Evolutionary conservation across 2,329 filamentous ascomycete genomes (phyloP).

Genomic region (Xylaria sp.): DNA sequence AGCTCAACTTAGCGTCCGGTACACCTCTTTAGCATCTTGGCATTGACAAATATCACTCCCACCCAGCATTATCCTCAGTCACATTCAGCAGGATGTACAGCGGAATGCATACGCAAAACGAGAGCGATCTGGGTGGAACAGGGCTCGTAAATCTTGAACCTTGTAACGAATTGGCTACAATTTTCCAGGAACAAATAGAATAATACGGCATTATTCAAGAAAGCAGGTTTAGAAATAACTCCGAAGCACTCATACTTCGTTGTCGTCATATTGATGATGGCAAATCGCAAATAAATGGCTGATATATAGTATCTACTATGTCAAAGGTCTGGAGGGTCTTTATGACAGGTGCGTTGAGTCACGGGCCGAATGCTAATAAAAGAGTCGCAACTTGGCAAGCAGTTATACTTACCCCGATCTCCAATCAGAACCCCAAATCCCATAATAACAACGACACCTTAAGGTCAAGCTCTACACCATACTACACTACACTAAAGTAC

Average conservation of each 20-base stretch:
- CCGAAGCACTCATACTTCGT: neutral
- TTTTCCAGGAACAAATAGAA: neutral
- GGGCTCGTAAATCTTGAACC: slow-evolving; percentile 1
- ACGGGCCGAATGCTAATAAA: slow-evolving; percentile 46
- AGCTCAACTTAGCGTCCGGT: slow-evolving; percentile 11
- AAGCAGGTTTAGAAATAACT: slow-evolving; percentile 10
- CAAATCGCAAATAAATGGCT: slow-evolving; percentile 1
- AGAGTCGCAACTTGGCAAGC: slow-evolving; percentile 39
- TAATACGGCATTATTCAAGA: slow-evolving; percentile 8
- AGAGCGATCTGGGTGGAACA: neutral
- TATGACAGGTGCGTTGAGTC: slow-evolving; percentile 37
- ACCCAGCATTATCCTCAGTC: neutral
- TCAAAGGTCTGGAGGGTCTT: neutral
- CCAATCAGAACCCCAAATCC: slow-evolving; percentile 29
- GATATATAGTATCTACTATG: slow-evolving; percentile 26
- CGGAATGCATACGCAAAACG: slow-evolving; percentile 1
- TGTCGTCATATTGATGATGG: neutral
- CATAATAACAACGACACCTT: slow-evolving; percentile 14
- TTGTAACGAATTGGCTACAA: slow-evolving; percentile 4
- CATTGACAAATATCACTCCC: slow-evolving; percentile 19
- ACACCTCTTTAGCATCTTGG: slow-evolving; percentile 11
- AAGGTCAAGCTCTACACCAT: slow-evolving; percentile 16
- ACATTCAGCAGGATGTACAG: neutral
- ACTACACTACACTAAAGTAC: neutral
- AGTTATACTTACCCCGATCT: slow-evolving; percentile 40